Evolutionary conservation across 2,329 filamentous ascomycete species (phyloP).

Genomic region (Fusarium torreyae): DNA sequence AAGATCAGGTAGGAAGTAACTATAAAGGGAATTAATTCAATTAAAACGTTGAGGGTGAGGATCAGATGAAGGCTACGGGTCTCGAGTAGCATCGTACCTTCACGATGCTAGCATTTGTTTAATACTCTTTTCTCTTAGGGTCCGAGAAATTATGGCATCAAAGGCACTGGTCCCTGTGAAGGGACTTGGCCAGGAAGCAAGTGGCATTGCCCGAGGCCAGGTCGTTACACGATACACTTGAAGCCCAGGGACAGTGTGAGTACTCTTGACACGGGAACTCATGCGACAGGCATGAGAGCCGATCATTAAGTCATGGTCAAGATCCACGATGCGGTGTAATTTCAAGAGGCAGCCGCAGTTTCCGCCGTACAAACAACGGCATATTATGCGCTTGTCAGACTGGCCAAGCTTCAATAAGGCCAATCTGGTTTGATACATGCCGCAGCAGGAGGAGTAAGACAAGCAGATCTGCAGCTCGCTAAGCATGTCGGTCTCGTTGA

Average conservation of each 20-base stretch:
- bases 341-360: slow-evolving; percentile 22
- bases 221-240: background rate
- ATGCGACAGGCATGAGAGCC: background rate
- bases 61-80: background rate
- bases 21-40: too few species aligned
- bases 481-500: slow-evolving; percentile 43
- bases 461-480: slow-evolving; percentile 49
- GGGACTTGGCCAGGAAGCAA: slow-evolving; percentile 1
- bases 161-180: background rate
- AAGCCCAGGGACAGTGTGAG: slow-evolving; percentile 19
- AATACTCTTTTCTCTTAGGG: background rate
- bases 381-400: slow-evolving; percentile 18
- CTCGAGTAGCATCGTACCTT: slow-evolving; percentile 1
- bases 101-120: background rate
- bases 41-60: background rate
- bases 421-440: slow-evolving; percentile 52
- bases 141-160: slow-evolving; percentile 5
- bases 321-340: slow-evolving; percentile 21
- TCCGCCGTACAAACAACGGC: slow-evolving; percentile 24
- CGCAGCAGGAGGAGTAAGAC: slow-evolving; percentile 43
- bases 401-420: slow-evolving; percentile 12
- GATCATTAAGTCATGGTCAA: background rate
- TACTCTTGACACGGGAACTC: slow-evolving; percentile 11
- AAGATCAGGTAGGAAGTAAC: too few species aligned
- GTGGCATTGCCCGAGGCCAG: background rate